A percentile compares a stretch with the other conserved stretches of the same genome.
Conservation (phyloP, 306 rosid genomes). For the Lotus japonicus region DNA sequence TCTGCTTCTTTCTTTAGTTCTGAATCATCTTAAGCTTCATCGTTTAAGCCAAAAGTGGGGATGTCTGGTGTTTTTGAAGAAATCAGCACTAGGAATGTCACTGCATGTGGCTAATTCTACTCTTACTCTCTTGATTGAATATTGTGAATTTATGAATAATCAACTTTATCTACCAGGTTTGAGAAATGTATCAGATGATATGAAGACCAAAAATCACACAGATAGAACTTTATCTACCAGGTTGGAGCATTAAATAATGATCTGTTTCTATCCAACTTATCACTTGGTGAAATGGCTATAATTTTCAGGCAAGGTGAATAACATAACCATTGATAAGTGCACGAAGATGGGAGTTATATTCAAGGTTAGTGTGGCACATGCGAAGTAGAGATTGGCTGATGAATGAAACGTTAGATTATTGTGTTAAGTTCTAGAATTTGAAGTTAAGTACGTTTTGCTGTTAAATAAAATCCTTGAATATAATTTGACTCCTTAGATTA, state of each 20-base stretch:
- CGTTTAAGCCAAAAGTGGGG: slow-evolving; percentile 70
- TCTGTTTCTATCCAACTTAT: background rate
- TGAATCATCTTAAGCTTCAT: slow-evolving; percentile 74
- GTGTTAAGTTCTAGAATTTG: too few species aligned
- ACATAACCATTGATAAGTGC: slow-evolving; percentile 93
- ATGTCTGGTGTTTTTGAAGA: slow-evolving; percentile 94
- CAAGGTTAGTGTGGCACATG: too few species aligned
- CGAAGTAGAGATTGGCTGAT: too few species aligned
- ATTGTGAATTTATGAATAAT: slow-evolving; percentile 14
- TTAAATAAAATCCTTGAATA: too few species aligned
- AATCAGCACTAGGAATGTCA: slow-evolving; percentile 51
- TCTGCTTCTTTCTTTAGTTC: slow-evolving; percentile 78
- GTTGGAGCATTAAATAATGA: slow-evolving; percentile 36
- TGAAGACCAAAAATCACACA: slow-evolving; percentile 85
- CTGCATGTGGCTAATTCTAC: slow-evolving; percentile 51
- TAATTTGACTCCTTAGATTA: too few species aligned
- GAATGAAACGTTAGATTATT: too few species aligned
- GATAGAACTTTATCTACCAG: slow-evolving; percentile 59
- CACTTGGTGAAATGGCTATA: slow-evolving; percentile 39
- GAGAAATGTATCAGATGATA: slow-evolving; percentile 81
- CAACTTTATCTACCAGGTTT: slow-evolving; percentile 46
- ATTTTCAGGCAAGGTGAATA: slow-evolving; percentile 91
- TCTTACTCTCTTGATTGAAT: slow-evolving; percentile 9
- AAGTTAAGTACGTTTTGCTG: too few species aligned
- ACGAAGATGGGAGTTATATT: slow-evolving; percentile 86